These are phyloP conservation scores for Xerocomus tenax DNA, from an alignment of 1,284 basidiomycete genomes.

Conservation along the genomic window DNA sequence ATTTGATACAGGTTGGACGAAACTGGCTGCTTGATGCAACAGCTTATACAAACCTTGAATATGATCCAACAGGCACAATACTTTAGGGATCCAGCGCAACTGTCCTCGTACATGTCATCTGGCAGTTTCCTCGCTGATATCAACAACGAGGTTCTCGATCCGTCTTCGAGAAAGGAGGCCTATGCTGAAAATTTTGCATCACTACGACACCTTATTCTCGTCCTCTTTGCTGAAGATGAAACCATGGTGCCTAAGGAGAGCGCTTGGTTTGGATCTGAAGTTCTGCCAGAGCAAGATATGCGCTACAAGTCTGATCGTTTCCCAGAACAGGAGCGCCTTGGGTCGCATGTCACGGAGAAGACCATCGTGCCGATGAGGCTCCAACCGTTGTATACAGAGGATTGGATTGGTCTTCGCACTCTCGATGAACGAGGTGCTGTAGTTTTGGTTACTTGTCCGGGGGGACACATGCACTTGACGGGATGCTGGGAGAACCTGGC, in stretches of 20 bases:
- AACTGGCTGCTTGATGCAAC: not conserved
- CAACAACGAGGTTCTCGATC: conserved; percentile 56
- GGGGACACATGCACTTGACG: conserved; percentile 75
- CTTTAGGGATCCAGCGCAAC: conserved; percentile 76
- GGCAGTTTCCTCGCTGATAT: conserved; percentile 69
- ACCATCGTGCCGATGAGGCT: conserved; percentile 62
- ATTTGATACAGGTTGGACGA: conserved; percentile 63
- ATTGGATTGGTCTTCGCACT: conserved; percentile 79
- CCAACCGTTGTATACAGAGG: conserved; percentile 74
- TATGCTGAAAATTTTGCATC: conserved; percentile 54
- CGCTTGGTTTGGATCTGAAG: conserved; percentile 75
- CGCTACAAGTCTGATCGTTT: conserved; percentile 3
- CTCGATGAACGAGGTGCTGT: conserved; percentile 69
- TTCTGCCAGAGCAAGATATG: conserved; percentile 33
- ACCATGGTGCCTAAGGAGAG: conserved; percentile 79
- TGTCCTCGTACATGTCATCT: conserved; percentile 59
- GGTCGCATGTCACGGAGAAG: conserved; percentile 24
- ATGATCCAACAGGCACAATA: conserved; percentile 69
- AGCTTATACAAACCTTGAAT: conserved; percentile 1
- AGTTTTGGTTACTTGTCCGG: conserved; percentile 61
- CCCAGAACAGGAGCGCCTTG: conserved; percentile 17
- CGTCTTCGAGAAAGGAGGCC: conserved; percentile 44
- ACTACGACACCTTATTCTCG: conserved; percentile 55
- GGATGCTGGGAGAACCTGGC: conserved; percentile 29
- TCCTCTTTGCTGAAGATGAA: conserved; percentile 61